phyloP scores from a whole-genome alignment of 1,284 basidiomycete species.

The Trichosporon faecale region DNA sequence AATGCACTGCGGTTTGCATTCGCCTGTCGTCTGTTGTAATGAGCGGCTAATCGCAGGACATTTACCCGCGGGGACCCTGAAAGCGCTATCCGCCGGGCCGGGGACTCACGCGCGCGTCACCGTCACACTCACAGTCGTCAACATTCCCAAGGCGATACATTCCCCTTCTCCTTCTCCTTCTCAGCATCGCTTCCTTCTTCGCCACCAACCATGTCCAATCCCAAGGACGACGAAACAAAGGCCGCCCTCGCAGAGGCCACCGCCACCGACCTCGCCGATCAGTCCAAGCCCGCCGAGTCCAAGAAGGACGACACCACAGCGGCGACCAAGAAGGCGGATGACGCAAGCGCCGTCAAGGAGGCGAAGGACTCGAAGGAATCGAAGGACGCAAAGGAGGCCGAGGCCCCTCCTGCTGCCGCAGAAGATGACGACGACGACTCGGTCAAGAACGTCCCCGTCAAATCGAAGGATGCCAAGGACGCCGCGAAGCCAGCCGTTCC shows the following conservation, averaged over 20 bases:
- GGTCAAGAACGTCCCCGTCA: background rate
- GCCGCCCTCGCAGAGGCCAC: conserved; percentile 6
- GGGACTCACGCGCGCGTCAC: too few species aligned
- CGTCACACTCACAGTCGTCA: too few species aligned
- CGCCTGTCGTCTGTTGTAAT: too few species aligned
- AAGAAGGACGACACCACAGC: background rate
- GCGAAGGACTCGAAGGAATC: too few species aligned
- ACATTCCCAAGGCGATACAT: too few species aligned
- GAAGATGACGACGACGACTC: background rate
- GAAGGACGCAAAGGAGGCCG: too few species aligned
- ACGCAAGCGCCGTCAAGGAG: background rate
- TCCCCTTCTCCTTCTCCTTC: too few species aligned
- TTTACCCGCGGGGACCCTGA: too few species aligned
- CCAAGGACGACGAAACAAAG: background rate
- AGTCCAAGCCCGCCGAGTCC: background rate
- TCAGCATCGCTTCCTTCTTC: background rate
- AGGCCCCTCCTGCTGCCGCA: too few species aligned
- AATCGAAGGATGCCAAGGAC: background rate
- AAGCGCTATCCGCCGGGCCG: too few species aligned
- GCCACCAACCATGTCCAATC: background rate
- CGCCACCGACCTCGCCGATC: background rate
- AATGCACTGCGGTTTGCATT: too few species aligned
- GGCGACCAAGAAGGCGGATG: background rate
- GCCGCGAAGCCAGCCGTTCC: background rate
- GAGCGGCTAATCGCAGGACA: too few species aligned